Evolutionary conservation across 2,329 filamentous ascomycete genomes (phyloP).

Genomic region (Fusarium protoensiforme): DNA sequence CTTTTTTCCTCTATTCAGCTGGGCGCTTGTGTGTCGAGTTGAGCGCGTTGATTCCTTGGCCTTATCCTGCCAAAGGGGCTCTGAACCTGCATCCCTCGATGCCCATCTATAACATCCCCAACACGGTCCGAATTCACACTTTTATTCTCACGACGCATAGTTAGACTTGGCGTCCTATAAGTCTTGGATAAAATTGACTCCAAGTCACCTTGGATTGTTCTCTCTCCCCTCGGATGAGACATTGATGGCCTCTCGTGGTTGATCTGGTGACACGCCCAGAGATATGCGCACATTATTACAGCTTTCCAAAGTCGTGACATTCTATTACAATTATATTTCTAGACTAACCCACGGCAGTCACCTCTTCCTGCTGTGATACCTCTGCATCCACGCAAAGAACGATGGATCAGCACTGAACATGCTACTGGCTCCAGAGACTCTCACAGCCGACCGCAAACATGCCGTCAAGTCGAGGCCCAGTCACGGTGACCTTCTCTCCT

Average conservation of each 20-base stretch:
- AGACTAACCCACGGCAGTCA: neutral
- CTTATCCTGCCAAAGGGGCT: conserved; percentile 18
- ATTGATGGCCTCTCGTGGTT: no score
- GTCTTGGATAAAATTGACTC: no score
- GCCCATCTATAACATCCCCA: neutral
- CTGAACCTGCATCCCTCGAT: conserved; percentile 1
- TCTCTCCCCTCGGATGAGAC: neutral
- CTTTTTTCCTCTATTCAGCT: conserved; percentile 2
- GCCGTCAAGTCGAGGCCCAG: neutral
- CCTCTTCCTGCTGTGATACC: neutral
- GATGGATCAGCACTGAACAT: neutral
- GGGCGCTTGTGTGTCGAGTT: neutral
- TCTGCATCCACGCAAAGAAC: neutral
- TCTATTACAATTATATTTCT: neutral
- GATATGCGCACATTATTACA: no score
- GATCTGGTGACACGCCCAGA: no score
- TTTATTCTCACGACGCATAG: neutral
- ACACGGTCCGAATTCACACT: neutral
- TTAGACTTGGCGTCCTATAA: neutral
- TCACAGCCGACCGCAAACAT: neutral
- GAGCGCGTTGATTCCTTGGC: conserved; percentile 15
- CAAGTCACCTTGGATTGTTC: no score
- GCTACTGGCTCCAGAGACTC: neutral
- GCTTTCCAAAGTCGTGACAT: neutral
- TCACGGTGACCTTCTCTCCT: neutral